Conservation (phyloP, 2,329 filamentous ascomycete genomes). For the Helotiales sp. region DNA sequence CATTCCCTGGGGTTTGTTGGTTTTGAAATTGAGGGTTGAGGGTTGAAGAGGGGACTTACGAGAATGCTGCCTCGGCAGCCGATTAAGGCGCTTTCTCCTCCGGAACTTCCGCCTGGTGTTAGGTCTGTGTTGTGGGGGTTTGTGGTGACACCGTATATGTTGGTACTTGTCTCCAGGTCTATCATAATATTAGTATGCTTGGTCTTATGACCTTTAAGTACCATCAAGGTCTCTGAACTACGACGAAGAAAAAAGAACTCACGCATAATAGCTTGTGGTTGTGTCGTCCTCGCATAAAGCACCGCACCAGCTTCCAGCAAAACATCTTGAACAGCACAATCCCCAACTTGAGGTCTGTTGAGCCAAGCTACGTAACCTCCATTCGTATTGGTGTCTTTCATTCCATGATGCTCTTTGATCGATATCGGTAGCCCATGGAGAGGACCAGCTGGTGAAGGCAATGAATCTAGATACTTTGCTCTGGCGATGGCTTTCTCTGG, state of each 20-base stretch:
- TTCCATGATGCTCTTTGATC: slow-evolving; percentile 52
- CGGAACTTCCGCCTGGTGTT: slow-evolving; percentile 61
- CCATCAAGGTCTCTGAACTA: too few species aligned
- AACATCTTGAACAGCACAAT: slow-evolving; percentile 48
- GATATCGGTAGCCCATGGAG: slow-evolving; percentile 60
- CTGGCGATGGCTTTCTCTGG: slow-evolving; percentile 21
- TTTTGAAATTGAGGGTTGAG: background rate
- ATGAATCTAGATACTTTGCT: slow-evolving; percentile 24
- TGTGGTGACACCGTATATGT: slow-evolving; percentile 58
- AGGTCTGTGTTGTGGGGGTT: slow-evolving; percentile 48
- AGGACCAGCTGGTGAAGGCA: slow-evolving; percentile 46
- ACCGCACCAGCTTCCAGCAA: slow-evolving; percentile 61
- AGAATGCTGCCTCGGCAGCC: slow-evolving; percentile 43
- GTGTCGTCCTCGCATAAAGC: slow-evolving; percentile 66
- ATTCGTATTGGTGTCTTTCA: slow-evolving; percentile 43
- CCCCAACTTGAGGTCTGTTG: slow-evolving; percentile 44
- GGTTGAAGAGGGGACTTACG: slow-evolving; percentile 15
- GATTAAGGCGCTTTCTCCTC: slow-evolving; percentile 56
- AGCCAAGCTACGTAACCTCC: slow-evolving; percentile 56
- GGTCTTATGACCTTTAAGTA: too few species aligned
- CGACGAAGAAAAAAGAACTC: too few species aligned
- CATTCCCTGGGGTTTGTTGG: slow-evolving; percentile 11
- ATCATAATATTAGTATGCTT: too few species aligned
- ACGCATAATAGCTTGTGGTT: slow-evolving; percentile 40
- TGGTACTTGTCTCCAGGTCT: slow-evolving; percentile 58